Base-by-base conservation (phyloP, 2,329 filamentous ascomycete genomes). In the Fusarium domesticum region DNA sequence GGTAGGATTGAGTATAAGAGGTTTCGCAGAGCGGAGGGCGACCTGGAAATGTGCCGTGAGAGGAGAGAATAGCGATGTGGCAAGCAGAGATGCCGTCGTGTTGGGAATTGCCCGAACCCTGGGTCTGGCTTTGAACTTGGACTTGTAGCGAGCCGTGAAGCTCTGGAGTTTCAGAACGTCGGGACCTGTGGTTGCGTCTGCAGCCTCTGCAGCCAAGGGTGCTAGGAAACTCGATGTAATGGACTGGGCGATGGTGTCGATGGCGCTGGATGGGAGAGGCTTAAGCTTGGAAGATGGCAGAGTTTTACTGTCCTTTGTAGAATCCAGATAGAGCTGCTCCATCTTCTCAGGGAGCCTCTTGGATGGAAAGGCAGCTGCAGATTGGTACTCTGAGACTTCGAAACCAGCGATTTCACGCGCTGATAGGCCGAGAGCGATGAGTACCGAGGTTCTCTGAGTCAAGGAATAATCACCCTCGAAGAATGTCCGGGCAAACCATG, bases 401-500 rank as follows among this genome's bases (percentile, higher is more conserved):
- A 87, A 81, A 0, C 93, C 91, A 2, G 89, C 89, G 8, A 98
- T 68, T 66, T 97, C 91, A 46, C 92, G 80, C 2, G 88, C 88
- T 20, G 86, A 81, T 0, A 98, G 71, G 0, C 91, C 92, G 4
- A 98, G 71, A 0, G 88, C 84, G 16, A 89, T 85, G 40, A 98
- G 82, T 30, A 97, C 77, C 0, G 87, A 81, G 6, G 86, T 87
- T 31, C 93, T 80, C 64, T 97, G 92, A 0, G 84, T 80, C 30
- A 97, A 72, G 0, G 91, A 96, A 65, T 93, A 91, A 62, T 98
- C 93, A 14, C 91, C 91, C 33, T 89, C 85, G 63, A 96, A 97
- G 63, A 93, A 95, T 0, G 87, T 85, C 44, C 84, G 82, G 3
- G 86, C 83, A 46, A 95, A 88, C 85, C 89, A 95, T 12, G 82